phyloP scores from a whole-genome alignment of 2,329 filamentous ascomycete genomes.

The Coniella vitis region DNA sequence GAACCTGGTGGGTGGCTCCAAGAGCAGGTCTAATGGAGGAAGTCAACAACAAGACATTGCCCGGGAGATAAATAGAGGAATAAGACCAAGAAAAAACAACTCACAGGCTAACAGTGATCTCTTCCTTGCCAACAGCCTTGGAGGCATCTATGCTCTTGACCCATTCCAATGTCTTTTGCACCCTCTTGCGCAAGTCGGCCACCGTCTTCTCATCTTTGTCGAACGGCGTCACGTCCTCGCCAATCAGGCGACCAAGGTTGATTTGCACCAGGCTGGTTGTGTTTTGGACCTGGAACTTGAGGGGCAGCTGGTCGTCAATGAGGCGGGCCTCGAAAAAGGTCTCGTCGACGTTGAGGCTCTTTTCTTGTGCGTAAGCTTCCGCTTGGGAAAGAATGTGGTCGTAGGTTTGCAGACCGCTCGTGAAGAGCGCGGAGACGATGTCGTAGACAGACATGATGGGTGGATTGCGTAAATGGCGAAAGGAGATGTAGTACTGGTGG shows the following conservation, averaged over 20 bases:
- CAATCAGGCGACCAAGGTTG: constrained; percentile 22
- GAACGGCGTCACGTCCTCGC: constrained; percentile 18
- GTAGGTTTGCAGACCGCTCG: constrained; percentile 25
- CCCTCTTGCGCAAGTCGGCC: constrained; percentile 11
- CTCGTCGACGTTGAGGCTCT: constrained; percentile 21
- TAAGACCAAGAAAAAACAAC: constrained; percentile 1
- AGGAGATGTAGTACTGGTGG: background rate
- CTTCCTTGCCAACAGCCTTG: constrained; percentile 21
- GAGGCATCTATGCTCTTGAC: constrained; percentile 22
- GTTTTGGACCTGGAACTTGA: constrained; percentile 29
- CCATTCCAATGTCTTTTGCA: constrained; percentile 13
- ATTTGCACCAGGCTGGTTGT: constrained; percentile 22
- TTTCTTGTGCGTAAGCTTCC: constrained; percentile 22
- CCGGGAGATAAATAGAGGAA: background rate
- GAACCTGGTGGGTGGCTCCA: constrained; percentile 8
- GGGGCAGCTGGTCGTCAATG: constrained; percentile 26
- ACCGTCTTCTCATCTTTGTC: constrained; percentile 19
- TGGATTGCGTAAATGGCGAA: background rate
- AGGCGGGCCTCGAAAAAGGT: constrained; percentile 24
- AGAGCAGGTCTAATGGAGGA: constrained; percentile 6
- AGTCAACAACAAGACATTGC: background rate
- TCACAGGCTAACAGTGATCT: constrained; percentile 22
- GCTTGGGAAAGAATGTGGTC: constrained; percentile 24
- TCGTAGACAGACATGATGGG: constrained; percentile 22
- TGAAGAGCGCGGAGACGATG: constrained; percentile 22